Conservation (phyloP, 2,329 filamentous ascomycete species). For the Pseudogymnoascus sp. region DNA sequence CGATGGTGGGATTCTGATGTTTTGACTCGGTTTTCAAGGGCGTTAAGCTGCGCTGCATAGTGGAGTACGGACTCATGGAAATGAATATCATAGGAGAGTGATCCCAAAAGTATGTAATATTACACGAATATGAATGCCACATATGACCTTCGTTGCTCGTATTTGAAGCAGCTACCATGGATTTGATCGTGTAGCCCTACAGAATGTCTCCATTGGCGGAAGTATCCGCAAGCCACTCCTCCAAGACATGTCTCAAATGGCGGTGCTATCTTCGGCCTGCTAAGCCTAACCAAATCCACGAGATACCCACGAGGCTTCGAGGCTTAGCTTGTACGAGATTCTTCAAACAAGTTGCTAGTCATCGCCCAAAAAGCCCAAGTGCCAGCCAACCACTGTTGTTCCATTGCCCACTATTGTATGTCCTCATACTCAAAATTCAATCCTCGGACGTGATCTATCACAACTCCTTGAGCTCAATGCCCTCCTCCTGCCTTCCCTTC, state of each 20-base stretch:
- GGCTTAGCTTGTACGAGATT: background rate
- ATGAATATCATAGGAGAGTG: slow-evolving; percentile 9
- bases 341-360: background rate
- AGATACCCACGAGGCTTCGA: background rate
- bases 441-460: background rate
- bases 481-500: background rate
- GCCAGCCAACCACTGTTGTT: background rate
- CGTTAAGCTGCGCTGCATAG: slow-evolving; percentile 9
- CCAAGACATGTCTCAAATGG: background rate
- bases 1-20: slow-evolving; percentile 1
- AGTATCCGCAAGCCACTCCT: background rate
- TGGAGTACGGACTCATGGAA: slow-evolving; percentile 9
- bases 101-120: slow-evolving; percentile 3
- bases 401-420: background rate
- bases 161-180: background rate
- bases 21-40: slow-evolving; percentile 4
- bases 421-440: background rate
- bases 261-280: background rate
- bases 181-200: background rate
- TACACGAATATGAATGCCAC: slow-evolving; percentile 10
- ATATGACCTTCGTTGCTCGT: background rate
- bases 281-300: background rate
- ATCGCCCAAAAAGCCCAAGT: background rate
- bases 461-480: background rate
- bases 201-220: background rate